Conservation (phyloP, 2,329 filamentous ascomycete species). For the Exophiala calicioides region DNA sequence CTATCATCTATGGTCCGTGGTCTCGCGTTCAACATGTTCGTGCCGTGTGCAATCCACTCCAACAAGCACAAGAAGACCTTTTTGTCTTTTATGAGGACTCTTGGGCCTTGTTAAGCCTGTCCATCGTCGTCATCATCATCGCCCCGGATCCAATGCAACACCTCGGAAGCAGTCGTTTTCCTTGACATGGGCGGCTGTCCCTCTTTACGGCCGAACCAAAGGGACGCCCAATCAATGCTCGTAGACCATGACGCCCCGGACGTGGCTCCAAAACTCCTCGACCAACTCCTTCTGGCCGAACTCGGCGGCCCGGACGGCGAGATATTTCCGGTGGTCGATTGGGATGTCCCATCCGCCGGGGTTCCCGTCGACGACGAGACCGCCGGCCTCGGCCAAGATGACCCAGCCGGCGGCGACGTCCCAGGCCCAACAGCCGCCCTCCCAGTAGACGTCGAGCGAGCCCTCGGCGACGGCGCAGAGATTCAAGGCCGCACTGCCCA, state of each 20-base stretch:
- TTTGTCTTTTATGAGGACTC: too few relatives aligned
- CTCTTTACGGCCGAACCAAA: too few relatives aligned
- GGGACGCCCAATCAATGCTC: too few relatives aligned
- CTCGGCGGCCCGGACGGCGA: constrained; percentile 39
- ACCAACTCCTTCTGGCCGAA: constrained; percentile 41
- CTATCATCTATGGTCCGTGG: constrained; percentile 18
- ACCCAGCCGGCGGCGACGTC: constrained; percentile 67
- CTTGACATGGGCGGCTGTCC: too few relatives aligned
- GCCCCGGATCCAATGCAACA: too few relatives aligned
- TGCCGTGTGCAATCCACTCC: too few relatives aligned
- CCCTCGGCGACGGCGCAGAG: constrained; percentile 61
- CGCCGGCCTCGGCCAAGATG: constrained; percentile 61
- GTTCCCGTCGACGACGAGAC: constrained; percentile 60
- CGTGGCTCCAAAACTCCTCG: constrained; percentile 44
- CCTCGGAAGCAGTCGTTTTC: too few relatives aligned
- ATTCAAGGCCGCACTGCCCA: constrained; percentile 63
- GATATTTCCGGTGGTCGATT: constrained; percentile 59
- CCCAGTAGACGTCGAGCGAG: constrained; percentile 63
- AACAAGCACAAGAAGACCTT: too few relatives aligned
- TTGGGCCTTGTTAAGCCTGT: too few relatives aligned
- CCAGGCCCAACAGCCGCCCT: constrained; percentile 67
- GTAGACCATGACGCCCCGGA: constrained; percentile 43
- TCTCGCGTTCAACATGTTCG: too few relatives aligned
- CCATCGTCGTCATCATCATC: too few relatives aligned
- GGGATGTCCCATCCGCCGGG: constrained; percentile 52